phyloP scores from a whole-genome alignment of 78 protist species.

The Polysphondylium violaceum region DNA sequence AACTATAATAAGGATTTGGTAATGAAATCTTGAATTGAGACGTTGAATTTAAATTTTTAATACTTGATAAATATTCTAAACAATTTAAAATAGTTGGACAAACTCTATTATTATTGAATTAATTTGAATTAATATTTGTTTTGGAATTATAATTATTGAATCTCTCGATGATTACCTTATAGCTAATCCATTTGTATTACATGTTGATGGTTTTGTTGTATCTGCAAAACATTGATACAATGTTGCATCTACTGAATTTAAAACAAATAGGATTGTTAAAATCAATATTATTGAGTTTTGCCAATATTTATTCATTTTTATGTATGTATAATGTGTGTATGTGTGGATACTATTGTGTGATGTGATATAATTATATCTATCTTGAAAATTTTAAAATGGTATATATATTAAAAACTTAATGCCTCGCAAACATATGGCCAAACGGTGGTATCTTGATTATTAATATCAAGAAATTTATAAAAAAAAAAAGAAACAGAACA shows the following conservation, averaged over 20 bases:
- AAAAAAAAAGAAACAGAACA: not conserved
- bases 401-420: too few species aligned
- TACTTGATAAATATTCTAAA: not conserved
- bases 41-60: not conserved
- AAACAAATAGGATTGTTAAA: too few species aligned
- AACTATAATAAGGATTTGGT: too few species aligned
- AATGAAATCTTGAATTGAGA: too few species aligned
- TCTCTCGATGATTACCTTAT: not conserved
- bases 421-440: too few species aligned
- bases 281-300: too few species aligned
- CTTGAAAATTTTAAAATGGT: not conserved
- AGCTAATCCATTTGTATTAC: not conserved
- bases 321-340: not conserved
- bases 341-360: not conserved
- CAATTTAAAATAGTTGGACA: not conserved
- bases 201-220: too few species aligned
- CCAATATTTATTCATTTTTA: not conserved
- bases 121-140: not conserved
- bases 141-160: not conserved
- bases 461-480: too few species aligned
- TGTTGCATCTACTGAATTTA: not conserved
- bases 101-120: not conserved
- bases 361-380: too few species aligned
- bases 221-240: not conserved
- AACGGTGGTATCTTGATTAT: not conserved